Base-by-base conservation (phyloP, 495 filamentous ascomycete species). In the Penicillium argentinense region DNA sequence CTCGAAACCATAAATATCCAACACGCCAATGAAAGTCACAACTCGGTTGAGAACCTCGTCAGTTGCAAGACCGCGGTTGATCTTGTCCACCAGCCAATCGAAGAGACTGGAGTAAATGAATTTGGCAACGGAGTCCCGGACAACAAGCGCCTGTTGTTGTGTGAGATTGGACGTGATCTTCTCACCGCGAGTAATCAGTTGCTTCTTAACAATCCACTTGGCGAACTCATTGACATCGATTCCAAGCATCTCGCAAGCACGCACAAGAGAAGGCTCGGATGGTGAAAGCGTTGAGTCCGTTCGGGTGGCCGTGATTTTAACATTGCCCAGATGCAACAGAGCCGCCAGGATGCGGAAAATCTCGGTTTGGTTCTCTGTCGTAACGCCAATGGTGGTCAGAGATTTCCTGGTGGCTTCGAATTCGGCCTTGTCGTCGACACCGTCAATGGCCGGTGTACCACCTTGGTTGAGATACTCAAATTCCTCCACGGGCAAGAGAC, bases 1-100 rank as follows among this genome's bases (percentile, higher is more conserved):
- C 67, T 99, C 93, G 65, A 99, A 99, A 32, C 93, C 93, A 74
- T 99, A 99, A 55, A 99, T 99, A 88, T 99, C 93, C 42, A 99
- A 82, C 27, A 99, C 93, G 57, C 93, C 93, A 56, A 99, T 99
- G 71, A 99, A 99, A n/a, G 88, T 91, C 52, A 73, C 79, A 39
- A 95, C 89, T 26, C 86, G 80, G 56, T 72, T 81, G 19, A 96
- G 67, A 26, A 97, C 89, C 51, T 90, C 87, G 28, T 96, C 90
- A 6, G 91, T 89, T 9, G 93, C 92, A 46, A 99, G 77, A 55
- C 91, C 87, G 40, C 69, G 70, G 71, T 99, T 99, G 72, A 96
- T 97, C 43, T 82, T 89, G 52, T 97, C 91, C 11, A 99, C 93
- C 24, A 99, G 77, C 93, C 93, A 99, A 69, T 99, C 93, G 62